These are phyloP conservation scores for Kappamyces sp. DNA, from an alignment of 192 early-diverging fungal species.

Conservation along the genomic window DNA sequence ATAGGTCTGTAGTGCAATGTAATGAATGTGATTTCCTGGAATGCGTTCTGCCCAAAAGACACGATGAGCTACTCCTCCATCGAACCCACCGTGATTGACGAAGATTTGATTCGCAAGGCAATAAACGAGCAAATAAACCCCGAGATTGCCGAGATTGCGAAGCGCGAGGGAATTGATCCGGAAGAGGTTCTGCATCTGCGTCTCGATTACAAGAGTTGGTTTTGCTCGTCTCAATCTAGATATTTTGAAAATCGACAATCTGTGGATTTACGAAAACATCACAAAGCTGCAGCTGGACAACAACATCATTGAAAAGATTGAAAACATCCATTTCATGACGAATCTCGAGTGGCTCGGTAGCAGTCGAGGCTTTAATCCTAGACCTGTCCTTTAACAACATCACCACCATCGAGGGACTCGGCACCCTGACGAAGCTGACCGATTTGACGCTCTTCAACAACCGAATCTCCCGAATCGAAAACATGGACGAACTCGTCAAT, in stretches of 20 bases:
- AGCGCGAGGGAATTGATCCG: conserved; percentile 53
- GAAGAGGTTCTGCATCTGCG: conserved; percentile 40
- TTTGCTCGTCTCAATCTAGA: conserved; percentile 25
- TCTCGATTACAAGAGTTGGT: conserved; percentile 59
- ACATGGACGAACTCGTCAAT: conserved; percentile 53
- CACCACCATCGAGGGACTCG: conserved; percentile 52
- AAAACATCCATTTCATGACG: conserved; percentile 51
- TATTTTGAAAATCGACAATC: conserved; percentile 61
- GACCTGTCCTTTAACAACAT: conserved; percentile 66
- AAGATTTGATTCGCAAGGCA: conserved; percentile 52
- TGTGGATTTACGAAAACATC: conserved; percentile 56
- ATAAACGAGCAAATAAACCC: conserved; percentile 49
- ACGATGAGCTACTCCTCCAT: conserved; percentile 45
- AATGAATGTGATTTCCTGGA: too few species aligned
- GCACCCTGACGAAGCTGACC: conserved; percentile 48
- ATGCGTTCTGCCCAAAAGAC: neutral
- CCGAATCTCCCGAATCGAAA: conserved; percentile 51
- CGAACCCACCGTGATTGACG: conserved; percentile 61
- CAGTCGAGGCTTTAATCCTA: conserved; percentile 4
- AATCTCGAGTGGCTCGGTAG: conserved; percentile 58
- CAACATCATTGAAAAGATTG: conserved; percentile 63
- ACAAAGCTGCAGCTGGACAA: conserved; percentile 62
- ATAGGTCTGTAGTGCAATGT: too few species aligned
- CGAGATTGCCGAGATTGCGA: conserved; percentile 56
- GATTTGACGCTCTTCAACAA: conserved; percentile 63